A percentile compares a stretch with the other conserved stretches of the same genome.
Evolutionary conservation across 1,139 yeast genomes (phyloP).

Genomic region (Magnusiomyces ingens): DNA sequence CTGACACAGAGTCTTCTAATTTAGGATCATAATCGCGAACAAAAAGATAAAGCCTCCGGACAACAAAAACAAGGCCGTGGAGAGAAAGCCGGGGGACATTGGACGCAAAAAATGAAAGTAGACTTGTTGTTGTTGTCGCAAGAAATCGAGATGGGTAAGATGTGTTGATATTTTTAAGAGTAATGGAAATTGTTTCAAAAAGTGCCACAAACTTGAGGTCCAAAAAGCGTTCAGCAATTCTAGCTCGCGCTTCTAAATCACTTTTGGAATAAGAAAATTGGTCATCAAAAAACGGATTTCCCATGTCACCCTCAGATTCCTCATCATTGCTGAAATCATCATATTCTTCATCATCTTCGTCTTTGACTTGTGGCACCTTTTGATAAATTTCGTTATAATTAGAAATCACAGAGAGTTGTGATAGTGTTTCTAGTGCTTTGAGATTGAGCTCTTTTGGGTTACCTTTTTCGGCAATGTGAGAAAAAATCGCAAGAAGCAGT

Average conservation of each 20-base stretch:
- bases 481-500: slow-evolving; percentile 45
- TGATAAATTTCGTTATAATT: slow-evolving; percentile 9
- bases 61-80: slow-evolving; percentile 39
- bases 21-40: slow-evolving; percentile 54
- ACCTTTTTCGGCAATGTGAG: slow-evolving; percentile 55
- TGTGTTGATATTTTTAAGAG: slow-evolving; percentile 51
- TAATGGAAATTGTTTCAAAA: slow-evolving; percentile 52
- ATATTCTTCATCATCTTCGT: slow-evolving; percentile 15
- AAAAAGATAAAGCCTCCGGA: slow-evolving; percentile 58
- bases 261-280: too few relatives aligned
- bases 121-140: slow-evolving; percentile 53
- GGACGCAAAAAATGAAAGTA: slow-evolving; percentile 43
- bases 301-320: slow-evolving; percentile 11
- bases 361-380: slow-evolving; percentile 7
- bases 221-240: slow-evolving; percentile 34
- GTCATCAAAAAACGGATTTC: not conserved
- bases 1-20: slow-evolving; percentile 36
- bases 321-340: slow-evolving; percentile 9
- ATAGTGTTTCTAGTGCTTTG: slow-evolving; percentile 57
- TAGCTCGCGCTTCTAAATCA: too few relatives aligned
- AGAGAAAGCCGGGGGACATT: slow-evolving; percentile 35
- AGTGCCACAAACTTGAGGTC: slow-evolving; percentile 58
- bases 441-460: slow-evolving; percentile 74
- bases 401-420: slow-evolving; percentile 32
- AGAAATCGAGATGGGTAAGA: slow-evolving; percentile 71